Evolutionary conservation across 441 rosid genomes (phyloP).

Genomic region (Populus hybrid): DNA sequence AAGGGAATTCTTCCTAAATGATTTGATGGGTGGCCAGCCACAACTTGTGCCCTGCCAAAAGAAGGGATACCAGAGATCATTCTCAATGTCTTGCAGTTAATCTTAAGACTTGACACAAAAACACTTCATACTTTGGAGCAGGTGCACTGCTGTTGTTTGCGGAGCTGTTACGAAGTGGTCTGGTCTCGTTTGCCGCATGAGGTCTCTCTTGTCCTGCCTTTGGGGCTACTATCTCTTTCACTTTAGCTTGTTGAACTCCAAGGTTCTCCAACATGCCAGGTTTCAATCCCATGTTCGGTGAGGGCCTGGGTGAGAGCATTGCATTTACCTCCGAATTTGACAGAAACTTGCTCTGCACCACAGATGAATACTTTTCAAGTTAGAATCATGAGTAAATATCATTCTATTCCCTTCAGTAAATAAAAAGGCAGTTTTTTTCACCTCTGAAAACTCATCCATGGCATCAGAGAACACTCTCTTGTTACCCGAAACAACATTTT

Average conservation of each 20-base stretch:
- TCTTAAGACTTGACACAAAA: constrained; percentile 4
- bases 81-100: not conserved
- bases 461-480: constrained; percentile 87
- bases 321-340: constrained; percentile 41
- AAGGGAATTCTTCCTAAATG: constrained; percentile 61
- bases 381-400: constrained; percentile 1
- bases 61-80: constrained; percentile 14
- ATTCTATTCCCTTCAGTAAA: constrained; percentile 27
- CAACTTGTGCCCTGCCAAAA: constrained; percentile 65
- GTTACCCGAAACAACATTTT: constrained; percentile 63
- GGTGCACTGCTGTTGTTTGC: constrained; percentile 60
- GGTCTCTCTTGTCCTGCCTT: constrained; percentile 38
- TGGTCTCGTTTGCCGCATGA: constrained; percentile 27
- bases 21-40: constrained; percentile 77
- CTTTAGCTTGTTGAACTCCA: constrained; percentile 43
- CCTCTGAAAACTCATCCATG: constrained; percentile 55
- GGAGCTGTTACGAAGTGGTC: constrained; percentile 28
- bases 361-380: constrained; percentile 21
- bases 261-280: constrained; percentile 43
- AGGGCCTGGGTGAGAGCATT: constrained; percentile 52
- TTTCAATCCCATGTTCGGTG: constrained; percentile 47
- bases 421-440: constrained; percentile 29
- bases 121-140: constrained; percentile 61
- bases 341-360: constrained; percentile 50
- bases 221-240: constrained; percentile 34